These are phyloP conservation scores for Fistulinella prunicolor DNA, from an alignment of 768 basidiomycete species.

Conservation along the genomic window DNA sequence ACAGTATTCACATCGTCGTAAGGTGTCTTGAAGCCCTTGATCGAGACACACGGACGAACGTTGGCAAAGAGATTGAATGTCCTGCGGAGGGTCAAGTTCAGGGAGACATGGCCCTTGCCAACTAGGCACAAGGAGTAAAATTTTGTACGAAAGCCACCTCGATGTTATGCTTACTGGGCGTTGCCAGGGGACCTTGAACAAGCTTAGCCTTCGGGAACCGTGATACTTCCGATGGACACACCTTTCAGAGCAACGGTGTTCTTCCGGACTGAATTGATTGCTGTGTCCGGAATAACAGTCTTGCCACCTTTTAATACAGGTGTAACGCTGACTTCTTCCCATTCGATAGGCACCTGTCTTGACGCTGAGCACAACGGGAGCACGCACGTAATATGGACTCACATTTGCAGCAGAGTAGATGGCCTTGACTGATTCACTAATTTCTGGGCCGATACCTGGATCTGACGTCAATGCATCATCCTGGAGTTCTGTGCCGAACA, in stretches of 20 bases:
- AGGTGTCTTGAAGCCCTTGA: constrained; percentile 96
- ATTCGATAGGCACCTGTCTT: constrained; percentile 88
- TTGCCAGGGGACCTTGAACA: constrained; percentile 81
- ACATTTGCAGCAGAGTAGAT: constrained; percentile 91
- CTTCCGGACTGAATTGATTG: constrained; percentile 89
- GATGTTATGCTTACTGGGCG: constrained; percentile 71
- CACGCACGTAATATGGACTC: constrained; percentile 15
- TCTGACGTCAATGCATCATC: constrained; percentile 15
- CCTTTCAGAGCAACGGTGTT: constrained; percentile 99
- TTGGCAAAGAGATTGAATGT: constrained; percentile 99
- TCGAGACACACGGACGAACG: constrained; percentile 93
- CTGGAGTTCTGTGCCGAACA: constrained; percentile 7
- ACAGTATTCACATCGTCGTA: constrained; percentile 99
- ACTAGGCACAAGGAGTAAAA: constrained; percentile 47
- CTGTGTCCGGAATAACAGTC: constrained; percentile 91
- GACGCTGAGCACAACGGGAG: constrained; percentile 10
- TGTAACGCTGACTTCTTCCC: constrained; percentile 98
- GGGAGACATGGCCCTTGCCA: constrained; percentile 97
- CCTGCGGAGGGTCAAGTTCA: constrained; percentile 94
- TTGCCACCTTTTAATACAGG: constrained; percentile 93
- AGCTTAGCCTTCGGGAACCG: constrained; percentile 10
- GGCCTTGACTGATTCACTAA: constrained; percentile 90
- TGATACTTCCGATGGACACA: constrained; percentile 28
- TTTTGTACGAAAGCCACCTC: constrained; percentile 4
- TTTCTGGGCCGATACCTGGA: constrained; percentile 96